Conservation (phyloP, 2,329 filamentous ascomycete genomes). For the Trichoderma semiorbis region DNA sequence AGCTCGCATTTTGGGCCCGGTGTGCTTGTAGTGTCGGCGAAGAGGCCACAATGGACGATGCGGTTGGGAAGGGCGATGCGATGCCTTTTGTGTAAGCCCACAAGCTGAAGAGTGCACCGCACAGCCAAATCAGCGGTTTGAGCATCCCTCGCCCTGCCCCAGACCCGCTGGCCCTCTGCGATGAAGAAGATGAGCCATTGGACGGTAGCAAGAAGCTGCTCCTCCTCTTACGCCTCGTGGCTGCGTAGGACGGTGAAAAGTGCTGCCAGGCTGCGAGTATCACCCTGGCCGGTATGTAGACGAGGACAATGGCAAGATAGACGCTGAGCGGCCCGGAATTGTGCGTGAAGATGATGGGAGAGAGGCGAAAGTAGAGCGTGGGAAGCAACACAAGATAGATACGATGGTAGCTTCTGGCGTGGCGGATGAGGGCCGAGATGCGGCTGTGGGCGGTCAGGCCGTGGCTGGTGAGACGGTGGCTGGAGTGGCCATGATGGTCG, state of each 20-base stretch:
- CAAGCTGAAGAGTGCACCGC: slow-evolving; percentile 12
- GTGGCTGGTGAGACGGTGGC: neutral
- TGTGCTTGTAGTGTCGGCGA: slow-evolving; percentile 16
- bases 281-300: slow-evolving; percentile 15
- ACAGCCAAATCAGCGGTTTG: slow-evolving; percentile 3
- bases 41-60: slow-evolving; percentile 13
- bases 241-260: neutral
- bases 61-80: slow-evolving; percentile 16
- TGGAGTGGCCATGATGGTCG: neutral
- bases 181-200: neutral
- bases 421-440: neutral
- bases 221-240: slow-evolving; percentile 12
- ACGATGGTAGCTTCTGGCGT: slow-evolving; percentile 1
- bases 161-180: neutral
- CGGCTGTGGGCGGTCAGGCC: neutral
- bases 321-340: slow-evolving; percentile 16
- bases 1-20: slow-evolving; percentile 15
- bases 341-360: slow-evolving; percentile 17
- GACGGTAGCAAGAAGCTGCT: slow-evolving; percentile 7
- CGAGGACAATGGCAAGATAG: slow-evolving; percentile 17
- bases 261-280: slow-evolving; percentile 9
- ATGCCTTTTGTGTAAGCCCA: slow-evolving; percentile 17
- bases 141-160: neutral
- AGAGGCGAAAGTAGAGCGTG: slow-evolving; percentile 16
- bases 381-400: slow-evolving; percentile 10